These are phyloP conservation scores for Mallotus nudiflorus DNA, from an alignment of 345 rosid species.

Conservation along the genomic window DNA sequence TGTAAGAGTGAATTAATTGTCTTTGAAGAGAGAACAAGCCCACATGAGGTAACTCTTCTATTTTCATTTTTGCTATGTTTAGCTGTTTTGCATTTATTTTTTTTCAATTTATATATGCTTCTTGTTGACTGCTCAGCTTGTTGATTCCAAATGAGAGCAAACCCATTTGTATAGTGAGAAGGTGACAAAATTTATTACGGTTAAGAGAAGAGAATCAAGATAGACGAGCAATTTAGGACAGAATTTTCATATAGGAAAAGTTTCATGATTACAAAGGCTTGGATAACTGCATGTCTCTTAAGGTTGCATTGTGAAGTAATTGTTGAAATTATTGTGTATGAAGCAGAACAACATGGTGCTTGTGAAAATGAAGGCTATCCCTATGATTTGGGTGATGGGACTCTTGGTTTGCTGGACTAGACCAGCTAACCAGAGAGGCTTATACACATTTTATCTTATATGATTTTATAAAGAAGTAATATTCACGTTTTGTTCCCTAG, in stretches of 20 bases:
- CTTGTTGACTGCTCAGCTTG: background rate
- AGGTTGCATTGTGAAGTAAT: too few species aligned
- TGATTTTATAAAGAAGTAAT: background rate
- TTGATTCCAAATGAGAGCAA: background rate
- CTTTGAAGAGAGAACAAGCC: conserved; percentile 72
- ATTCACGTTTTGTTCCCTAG: background rate
- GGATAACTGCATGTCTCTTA: too few species aligned
- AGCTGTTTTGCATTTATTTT: background rate
- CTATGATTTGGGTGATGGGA: background rate
- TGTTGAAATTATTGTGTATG: too few species aligned
- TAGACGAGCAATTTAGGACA: background rate
- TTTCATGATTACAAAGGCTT: background rate
- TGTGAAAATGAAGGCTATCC: background rate
- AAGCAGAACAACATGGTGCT: too few species aligned
- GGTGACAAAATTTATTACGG: background rate
- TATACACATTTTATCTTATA: background rate
- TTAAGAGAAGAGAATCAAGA: background rate
- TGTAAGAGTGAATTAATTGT: conserved; percentile 46
- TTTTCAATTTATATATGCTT: background rate
- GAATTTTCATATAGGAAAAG: background rate
- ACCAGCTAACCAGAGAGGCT: background rate
- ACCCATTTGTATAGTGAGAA: background rate
- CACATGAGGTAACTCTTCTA: conserved; percentile 60
- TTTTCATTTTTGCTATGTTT: background rate
- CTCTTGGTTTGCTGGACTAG: background rate